These are phyloP conservation scores for Typha latifolia DNA, from an alignment of 176 grass and related monocot species.

Conservation along the genomic window DNA sequence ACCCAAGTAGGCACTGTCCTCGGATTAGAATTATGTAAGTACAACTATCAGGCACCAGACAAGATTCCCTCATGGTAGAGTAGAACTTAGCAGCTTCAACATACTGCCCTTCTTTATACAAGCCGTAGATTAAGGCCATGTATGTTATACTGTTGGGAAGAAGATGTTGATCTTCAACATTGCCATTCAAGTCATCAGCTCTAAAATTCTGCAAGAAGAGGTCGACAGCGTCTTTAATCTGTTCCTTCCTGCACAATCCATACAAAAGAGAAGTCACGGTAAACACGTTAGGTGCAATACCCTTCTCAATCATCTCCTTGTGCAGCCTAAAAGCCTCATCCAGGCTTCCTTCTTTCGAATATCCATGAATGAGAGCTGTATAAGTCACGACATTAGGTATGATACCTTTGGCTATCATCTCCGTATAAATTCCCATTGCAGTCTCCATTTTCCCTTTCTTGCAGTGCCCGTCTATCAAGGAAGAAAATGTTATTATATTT, in stretches of 20 bases:
- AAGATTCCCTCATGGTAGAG: conserved; percentile 42
- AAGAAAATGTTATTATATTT: conserved; percentile 48
- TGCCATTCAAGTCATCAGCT: conserved; percentile 6
- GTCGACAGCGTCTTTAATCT: conserved; percentile 33
- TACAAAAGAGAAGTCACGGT: conserved; percentile 36
- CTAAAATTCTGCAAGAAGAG: conserved; percentile 24
- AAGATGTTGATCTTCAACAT: conserved; percentile 13
- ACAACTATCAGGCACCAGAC: conserved; percentile 43
- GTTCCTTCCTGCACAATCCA: conserved; percentile 38
- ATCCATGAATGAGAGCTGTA: not conserved
- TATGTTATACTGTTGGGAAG: conserved; percentile 30
- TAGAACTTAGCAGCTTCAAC: conserved; percentile 31
- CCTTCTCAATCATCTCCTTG: conserved; percentile 42
- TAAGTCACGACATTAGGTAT: too few species aligned
- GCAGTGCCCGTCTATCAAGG: conserved; percentile 42
- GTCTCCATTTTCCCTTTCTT: not conserved
- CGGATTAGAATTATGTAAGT: conserved; percentile 46
- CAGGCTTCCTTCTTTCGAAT: conserved; percentile 27
- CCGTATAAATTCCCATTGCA: too few species aligned
- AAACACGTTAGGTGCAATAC: conserved; percentile 28
- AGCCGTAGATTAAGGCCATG: conserved; percentile 49
- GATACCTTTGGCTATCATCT: too few species aligned
- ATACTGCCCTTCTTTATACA: conserved; percentile 37
- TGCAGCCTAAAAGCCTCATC: conserved; percentile 42
- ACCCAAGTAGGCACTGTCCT: conserved; percentile 45